Base-by-base conservation (phyloP, 2,329 filamentous ascomycete species). In the Sarocladiaceae sp. region DNA sequence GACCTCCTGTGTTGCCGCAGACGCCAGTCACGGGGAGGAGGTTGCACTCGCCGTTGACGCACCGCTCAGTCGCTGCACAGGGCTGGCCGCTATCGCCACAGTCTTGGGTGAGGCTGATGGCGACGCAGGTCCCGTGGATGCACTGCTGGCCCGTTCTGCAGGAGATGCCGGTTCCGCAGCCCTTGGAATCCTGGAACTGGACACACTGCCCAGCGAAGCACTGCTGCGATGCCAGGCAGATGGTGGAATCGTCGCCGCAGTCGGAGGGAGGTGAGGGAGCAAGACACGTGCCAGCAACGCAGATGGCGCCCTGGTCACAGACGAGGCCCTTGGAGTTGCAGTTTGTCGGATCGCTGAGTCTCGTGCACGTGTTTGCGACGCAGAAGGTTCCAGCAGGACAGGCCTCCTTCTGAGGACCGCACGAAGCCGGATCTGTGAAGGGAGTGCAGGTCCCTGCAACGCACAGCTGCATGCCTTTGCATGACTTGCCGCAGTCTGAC, bases 111-210 rank as follows among this genome's bases (percentile, higher is more conserved):
- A 33, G 5, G 11, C 40, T 19, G 9, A 43, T 24, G 18, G 40
- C 3, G 10, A 43, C 16, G 23, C 40, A 43, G 11, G 11, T 33
- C 3, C 40, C 40, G 40, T 33, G 40, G 16, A 32, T 32, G 16
- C 40, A 43, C 29, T 43, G 40, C 29, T 29, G 24, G 7, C 40
- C 40, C 6, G 40, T 43, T 19, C 40, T 43, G 27, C 40, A 43
- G 19, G 40, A 21, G 26, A 43, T 33, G 13, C 40, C 40, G 3
- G 40, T 43, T 6, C 40, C 40, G 19, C 40, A 43, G 19, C 26
- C 40, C 20, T 43, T 43, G 15, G 26, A 26, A 15, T 43, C 40
- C 15, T 43, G 40, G 40, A 43, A 43, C 13, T 43, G 40, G 19
- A 43, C 9, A 16, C 40, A 43, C 20, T 33, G 26, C 4, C 40